These are phyloP conservation scores for Orychophragmus violaceus DNA, from an alignment of 345 rosid genomes.

Conservation along the genomic window DNA sequence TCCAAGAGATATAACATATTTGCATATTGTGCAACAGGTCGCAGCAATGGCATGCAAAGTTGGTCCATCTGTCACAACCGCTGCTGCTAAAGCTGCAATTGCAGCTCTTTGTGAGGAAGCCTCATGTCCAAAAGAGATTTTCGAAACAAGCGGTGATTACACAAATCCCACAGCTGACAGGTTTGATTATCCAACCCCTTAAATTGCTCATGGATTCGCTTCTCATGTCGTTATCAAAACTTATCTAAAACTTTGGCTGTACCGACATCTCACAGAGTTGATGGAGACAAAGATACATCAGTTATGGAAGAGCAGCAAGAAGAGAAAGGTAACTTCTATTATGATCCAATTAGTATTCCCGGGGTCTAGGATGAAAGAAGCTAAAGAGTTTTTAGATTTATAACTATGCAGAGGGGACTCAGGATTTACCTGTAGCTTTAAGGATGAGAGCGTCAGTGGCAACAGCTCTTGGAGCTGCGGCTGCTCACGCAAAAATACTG, in stretches of 20 bases:
- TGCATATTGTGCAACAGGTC: conserved; percentile 36
- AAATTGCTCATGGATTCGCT: neutral
- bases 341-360: neutral
- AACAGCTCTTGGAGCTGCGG: conserved; percentile 75
- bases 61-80: conserved; percentile 56
- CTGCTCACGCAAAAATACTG: conserved; percentile 74
- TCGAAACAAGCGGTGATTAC: conserved; percentile 40
- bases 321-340: conserved; percentile 19
- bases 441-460: conserved; percentile 69
- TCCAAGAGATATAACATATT: conserved; percentile 19
- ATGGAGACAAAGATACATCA: conserved; percentile 33
- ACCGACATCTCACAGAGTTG: conserved; percentile 37
- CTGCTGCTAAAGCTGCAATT: conserved; percentile 82
- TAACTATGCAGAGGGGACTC: conserved; percentile 34
- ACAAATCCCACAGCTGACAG: conserved; percentile 34
- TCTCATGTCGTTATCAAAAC: neutral
- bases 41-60: conserved; percentile 60
- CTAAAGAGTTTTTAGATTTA: neutral
- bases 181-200: conserved; percentile 26
- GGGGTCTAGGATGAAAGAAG: neutral
- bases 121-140: conserved; percentile 66
- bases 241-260: no score
- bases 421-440: conserved; percentile 53
- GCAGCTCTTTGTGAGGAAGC: conserved; percentile 70
- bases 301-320: conserved; percentile 35